Base-by-base conservation (phyloP, 2,329 filamentous ascomycete species). In the Paecilomyces dactylethromorphus region DNA sequence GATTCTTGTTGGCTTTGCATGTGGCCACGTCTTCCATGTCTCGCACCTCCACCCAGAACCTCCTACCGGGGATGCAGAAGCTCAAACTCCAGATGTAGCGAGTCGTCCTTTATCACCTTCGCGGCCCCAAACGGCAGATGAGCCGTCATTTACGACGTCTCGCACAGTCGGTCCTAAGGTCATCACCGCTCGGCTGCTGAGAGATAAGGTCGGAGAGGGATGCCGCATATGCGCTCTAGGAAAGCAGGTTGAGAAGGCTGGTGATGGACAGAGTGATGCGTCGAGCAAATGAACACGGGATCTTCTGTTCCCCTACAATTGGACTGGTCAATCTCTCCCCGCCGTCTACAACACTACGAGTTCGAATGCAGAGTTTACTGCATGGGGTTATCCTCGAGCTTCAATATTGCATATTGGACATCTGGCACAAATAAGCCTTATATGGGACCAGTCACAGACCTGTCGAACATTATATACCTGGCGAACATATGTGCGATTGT, bases 111-210 rank as follows among this genome's bases (percentile, higher is more conserved):
- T 67, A 5, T 33, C 55, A 62, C 54, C 67, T 12, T 58, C 61
- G 7, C 62, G 56, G 21, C 59, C 58, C 1, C 57, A 54, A 18
- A 62, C 67, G 5, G 39, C 65, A 12, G 66, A 74, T 4, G 71
- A 73, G 24, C 56, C 58, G 26, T 60, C 65, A 33, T 62, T 66
- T 53, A 68, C 64, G 52, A 71, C 64, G 51, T 76, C 75, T 56
- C 72, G 77, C 39, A 90, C 88, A 56, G 86, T 97, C 6, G 90
- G 91, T 0, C 85, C 88, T 31, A 97, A 97, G 75, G 91, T 96
- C 29, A 94, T 90, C 63, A 90, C 91, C 70, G 92, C 92, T 45
- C 84, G 91, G 63, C 72, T 96, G 57, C 75, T 96, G 60, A 82
- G 87, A 64, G 89, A 92, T 66, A 85, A 85, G 61, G 81, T 93